Percentiles rank a stretch among this genome's conserved stretches.
Conservation (phyloP, 176 grass and related monocot genomes). For the Poa annua region DNA sequence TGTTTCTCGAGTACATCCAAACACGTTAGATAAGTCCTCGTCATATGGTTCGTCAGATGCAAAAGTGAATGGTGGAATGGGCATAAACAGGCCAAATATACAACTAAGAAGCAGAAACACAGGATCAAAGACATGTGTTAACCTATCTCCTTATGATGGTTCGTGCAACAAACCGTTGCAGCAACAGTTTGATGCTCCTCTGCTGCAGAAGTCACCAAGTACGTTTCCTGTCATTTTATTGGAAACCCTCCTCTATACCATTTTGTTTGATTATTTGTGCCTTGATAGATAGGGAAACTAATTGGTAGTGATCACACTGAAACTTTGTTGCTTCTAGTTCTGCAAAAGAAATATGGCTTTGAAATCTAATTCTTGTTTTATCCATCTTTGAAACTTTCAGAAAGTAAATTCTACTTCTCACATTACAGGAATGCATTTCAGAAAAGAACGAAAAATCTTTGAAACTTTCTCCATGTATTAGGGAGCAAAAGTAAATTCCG, state of each 20-base stretch:
- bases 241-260: conserved; percentile 12
- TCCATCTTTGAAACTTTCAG: not conserved
- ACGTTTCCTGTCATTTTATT: conserved; percentile 34
- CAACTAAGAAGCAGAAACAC: conserved; percentile 47
- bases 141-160: conserved; percentile 47
- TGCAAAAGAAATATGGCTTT: conserved; percentile 14
- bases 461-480: conserved; percentile 2
- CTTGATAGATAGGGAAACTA: not conserved
- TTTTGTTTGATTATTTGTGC: conserved; percentile 21
- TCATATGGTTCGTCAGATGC: conserved; percentile 48
- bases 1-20: conserved; percentile 55
- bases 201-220: conserved; percentile 65
- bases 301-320: conserved; percentile 1
- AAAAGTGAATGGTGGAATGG: conserved; percentile 57
- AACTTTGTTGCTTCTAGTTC: conserved; percentile 39
- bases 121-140: conserved; percentile 52
- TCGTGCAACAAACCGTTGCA: conserved; percentile 46
- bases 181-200: conserved; percentile 53
- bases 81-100: conserved; percentile 47
- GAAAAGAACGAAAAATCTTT: conserved; percentile 7
- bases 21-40: conserved; percentile 51
- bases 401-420: not conserved
- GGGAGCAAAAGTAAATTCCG: not conserved
- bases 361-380: conserved; percentile 10
- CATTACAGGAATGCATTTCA: conserved; percentile 17